Evolutionary conservation across 2,329 filamentous ascomycete genomes (phyloP), one percentile per base, ranked within the genome.

Genomic region (Arthrobotrys sinensis): DNA sequence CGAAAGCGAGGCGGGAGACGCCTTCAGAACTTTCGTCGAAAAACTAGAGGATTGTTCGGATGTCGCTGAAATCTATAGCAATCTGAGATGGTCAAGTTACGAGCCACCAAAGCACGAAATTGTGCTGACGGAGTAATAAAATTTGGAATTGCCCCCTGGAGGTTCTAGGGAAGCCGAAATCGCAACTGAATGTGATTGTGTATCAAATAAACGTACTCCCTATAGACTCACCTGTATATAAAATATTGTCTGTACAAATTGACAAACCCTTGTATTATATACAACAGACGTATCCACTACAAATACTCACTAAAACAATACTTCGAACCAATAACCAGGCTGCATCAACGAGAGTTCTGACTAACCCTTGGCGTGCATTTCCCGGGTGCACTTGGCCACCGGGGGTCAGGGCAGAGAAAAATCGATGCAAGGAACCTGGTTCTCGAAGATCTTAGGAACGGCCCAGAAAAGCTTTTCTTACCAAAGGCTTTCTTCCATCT

Each of bases 1-100:
- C 21, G 76, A 75, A 3, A 70, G 70, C 40, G 76, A 73, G 34
- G 60, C 36, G 10, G 76, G 69, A 3, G 70, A 73, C 4, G 57
- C 55, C 12, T 75, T 68, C 16, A 63, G 69, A 43, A 70, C 24
- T 16, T 69, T 78, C 19, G 55, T 79, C 19, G 69, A 73, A 3
- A 79, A 73, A 45, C 24, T 79, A 10, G 76, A 79, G 32, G 76
- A 79, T 24, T 69, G 65, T 21, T 64, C 45, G 3, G 76, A 79
- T 40, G 76, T 79, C n/a, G 38, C 40, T 40, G 76, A 79, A 40
- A 62, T 79, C 14, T 73, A 73, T 38, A 79, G 36, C 24, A 78
- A 78, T 12, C 32, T 78, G 4, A 62, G 67, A 36, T 78, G 75
- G 75, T 62, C 75, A 10, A 72, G 67, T 19, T 78, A 78, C 32